Conservation (phyloP, 441 rosid genomes). For the Mallotus repandus region DNA sequence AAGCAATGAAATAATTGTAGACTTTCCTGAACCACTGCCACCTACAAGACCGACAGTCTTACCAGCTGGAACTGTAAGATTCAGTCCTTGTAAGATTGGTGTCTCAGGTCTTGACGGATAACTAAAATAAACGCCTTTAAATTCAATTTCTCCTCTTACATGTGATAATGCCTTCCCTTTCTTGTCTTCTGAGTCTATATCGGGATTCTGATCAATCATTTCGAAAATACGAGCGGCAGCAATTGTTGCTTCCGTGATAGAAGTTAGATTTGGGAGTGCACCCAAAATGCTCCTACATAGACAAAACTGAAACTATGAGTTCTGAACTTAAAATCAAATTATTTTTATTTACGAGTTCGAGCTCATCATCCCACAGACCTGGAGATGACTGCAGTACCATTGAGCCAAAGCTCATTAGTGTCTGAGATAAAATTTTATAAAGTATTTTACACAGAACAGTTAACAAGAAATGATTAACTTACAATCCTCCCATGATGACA, state of each 20-base stretch:
- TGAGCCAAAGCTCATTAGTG: not conserved
- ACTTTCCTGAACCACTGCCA: slow-evolving; percentile 71
- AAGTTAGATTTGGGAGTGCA: slow-evolving; percentile 59
- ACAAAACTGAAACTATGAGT: slow-evolving; percentile 11
- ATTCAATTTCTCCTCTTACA: slow-evolving; percentile 62
- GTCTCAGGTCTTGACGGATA: slow-evolving; percentile 71
- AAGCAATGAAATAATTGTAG: slow-evolving; percentile 57
- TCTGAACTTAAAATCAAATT: not conserved
- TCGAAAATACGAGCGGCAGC: slow-evolving; percentile 52
- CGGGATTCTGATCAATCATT: slow-evolving; percentile 50
- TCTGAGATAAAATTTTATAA: not conserved
- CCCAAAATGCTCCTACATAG: slow-evolving; percentile 51
- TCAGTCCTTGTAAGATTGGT: slow-evolving; percentile 51
- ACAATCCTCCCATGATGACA: slow-evolving; percentile 71
- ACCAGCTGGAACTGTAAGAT: slow-evolving; percentile 55
- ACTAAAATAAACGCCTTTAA: slow-evolving; percentile 43
- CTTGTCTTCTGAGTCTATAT: slow-evolving; percentile 52
- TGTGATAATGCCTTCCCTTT: slow-evolving; percentile 64
- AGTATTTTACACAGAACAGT: too few species aligned
- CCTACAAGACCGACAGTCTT: slow-evolving; percentile 61
- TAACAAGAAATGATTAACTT: slow-evolving; percentile 22
- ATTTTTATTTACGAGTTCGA: too few species aligned
- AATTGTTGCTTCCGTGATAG: slow-evolving; percentile 54
- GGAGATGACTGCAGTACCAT: too few species aligned
- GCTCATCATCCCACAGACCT: not conserved